Percentiles rank a stretch among this genome's conserved stretches.
Evolutionary conservation across 2,329 filamentous ascomycete species (phyloP).

Genomic region (Fusarium tuaranense): DNA sequence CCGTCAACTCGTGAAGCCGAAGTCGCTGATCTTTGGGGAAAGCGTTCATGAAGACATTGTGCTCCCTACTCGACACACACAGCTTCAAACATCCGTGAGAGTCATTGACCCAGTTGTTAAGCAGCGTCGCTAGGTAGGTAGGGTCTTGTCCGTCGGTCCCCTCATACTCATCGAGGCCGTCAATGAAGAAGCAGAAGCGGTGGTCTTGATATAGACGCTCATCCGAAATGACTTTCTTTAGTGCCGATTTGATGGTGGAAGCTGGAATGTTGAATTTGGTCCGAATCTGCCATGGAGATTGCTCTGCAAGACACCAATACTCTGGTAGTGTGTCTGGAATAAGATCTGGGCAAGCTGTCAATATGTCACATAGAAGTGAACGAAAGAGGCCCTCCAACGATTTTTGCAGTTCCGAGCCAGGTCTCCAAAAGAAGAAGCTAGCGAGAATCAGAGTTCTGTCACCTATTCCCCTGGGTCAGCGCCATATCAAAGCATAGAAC

Average conservation of each 20-base stretch:
- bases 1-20: not conserved
- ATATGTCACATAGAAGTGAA: not conserved
- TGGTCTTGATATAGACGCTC: not conserved
- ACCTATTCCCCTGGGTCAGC: not conserved
- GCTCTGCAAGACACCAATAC: not conserved
- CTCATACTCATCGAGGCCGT: constrained; percentile 4
- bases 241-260: not conserved
- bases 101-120: not conserved
- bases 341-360: not conserved
- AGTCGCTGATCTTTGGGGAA: not conserved
- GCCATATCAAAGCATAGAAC: not conserved
- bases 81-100: not conserved
- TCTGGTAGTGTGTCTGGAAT: not conserved
- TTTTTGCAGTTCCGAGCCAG: not conserved
- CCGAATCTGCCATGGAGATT: not conserved
- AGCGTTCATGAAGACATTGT: constrained; percentile 4
- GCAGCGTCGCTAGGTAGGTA: not conserved
- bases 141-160: not conserved
- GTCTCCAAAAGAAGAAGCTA: constrained; percentile 7
- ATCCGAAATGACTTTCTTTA: not conserved
- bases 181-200: constrained; percentile 9
- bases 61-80: constrained; percentile 5
- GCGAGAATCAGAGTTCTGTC: not conserved
- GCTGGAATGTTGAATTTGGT: not conserved
- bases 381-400: not conserved